Evolutionary conservation across 2,329 filamentous ascomycete genomes (phyloP).

Genomic region (Aspergillus novofumigatus): DNA sequence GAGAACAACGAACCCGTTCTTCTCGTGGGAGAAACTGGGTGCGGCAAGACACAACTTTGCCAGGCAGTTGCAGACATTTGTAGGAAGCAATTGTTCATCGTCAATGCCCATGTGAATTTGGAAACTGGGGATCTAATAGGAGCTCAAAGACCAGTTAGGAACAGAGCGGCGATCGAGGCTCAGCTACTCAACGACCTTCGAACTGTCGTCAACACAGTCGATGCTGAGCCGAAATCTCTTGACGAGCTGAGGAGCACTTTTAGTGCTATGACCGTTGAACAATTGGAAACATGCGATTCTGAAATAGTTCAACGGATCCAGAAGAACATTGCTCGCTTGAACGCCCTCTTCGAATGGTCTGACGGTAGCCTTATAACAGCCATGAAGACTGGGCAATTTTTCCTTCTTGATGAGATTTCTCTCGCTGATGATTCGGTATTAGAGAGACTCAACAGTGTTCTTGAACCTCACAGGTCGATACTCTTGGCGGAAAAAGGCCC

Average conservation of each 20-base stretch:
- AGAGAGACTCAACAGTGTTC: conserved; percentile 91
- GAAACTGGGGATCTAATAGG: conserved; percentile 97
- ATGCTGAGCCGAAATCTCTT: conserved; percentile 37
- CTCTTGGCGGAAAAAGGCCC: conserved; percentile 91
- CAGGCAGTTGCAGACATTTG: conserved; percentile 84
- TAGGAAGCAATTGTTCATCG: conserved; percentile 71
- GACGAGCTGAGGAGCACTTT: conserved; percentile 60
- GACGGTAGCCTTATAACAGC: conserved; percentile 91
- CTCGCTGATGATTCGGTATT: conserved; percentile 96
- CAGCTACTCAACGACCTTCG: conserved; percentile 60
- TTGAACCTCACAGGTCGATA: conserved; percentile 82
- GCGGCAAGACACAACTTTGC: conserved; percentile 94
- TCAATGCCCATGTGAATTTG: conserved; percentile 97
- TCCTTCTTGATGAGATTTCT: conserved; percentile 95
- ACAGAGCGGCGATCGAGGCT: conserved; percentile 69
- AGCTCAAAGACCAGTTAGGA: conserved; percentile 85
- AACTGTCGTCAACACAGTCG: conserved; percentile 36
- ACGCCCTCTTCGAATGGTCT: conserved; percentile 91
- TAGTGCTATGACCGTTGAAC: conserved; percentile 47
- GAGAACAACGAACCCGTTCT: conserved; percentile 90
- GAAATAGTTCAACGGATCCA: conserved; percentile 43
- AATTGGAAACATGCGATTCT: conserved; percentile 46
- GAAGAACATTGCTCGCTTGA: conserved; percentile 58
- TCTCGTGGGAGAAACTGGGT: conserved; percentile 93
- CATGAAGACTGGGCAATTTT: conserved; percentile 86